Evolutionary conservation across 495 filamentous ascomycete species (phyloP).

Genomic region (Tetracladium setigerum): DNA sequence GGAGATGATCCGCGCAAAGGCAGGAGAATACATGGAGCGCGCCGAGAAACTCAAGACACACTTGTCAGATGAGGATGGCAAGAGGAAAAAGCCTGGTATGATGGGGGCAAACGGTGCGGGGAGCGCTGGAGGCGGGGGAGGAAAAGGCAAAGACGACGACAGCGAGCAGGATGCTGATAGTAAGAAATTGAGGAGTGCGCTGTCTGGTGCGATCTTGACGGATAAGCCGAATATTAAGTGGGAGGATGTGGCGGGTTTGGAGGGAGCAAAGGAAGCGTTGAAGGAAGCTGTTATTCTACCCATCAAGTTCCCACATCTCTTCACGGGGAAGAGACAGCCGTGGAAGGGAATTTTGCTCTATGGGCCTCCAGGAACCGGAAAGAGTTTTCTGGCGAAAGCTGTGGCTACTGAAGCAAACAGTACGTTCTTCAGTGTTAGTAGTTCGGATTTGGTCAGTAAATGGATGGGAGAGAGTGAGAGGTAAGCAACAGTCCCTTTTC

Average conservation of each 20-base stretch:
- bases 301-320: conserved; percentile 96
- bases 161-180: conserved; percentile 77
- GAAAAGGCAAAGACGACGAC: conserved; percentile 50
- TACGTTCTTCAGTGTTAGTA: conserved; percentile 98
- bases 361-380: conserved; percentile 93
- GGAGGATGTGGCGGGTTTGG: conserved; percentile 97
- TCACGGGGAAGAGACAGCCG: conserved; percentile 92
- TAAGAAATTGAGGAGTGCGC: conserved; percentile 87
- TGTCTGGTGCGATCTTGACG: conserved; percentile 85
- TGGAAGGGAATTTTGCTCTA: conserved; percentile 98
- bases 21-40: conserved; percentile 94
- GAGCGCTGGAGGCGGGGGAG: conserved; percentile 42
- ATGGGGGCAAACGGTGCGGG: conserved; percentile 82
- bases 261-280: conserved; percentile 90
- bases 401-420: conserved; percentile 98
- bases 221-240: conserved; percentile 94
- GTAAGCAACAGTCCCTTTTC: conserved; percentile 37
- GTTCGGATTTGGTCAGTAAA: conserved; percentile 92
- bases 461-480: conserved; percentile 99
- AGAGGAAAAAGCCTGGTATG: conserved; percentile 68
- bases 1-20: conserved; percentile 91
- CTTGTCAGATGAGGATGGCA: conserved; percentile 63
- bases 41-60: conserved; percentile 96
- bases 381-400: conserved; percentile 93
- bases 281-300: conserved; percentile 97